Evolutionary conservation across 345 rosid genomes (phyloP).

Genomic region (Citrus sp.): DNA sequence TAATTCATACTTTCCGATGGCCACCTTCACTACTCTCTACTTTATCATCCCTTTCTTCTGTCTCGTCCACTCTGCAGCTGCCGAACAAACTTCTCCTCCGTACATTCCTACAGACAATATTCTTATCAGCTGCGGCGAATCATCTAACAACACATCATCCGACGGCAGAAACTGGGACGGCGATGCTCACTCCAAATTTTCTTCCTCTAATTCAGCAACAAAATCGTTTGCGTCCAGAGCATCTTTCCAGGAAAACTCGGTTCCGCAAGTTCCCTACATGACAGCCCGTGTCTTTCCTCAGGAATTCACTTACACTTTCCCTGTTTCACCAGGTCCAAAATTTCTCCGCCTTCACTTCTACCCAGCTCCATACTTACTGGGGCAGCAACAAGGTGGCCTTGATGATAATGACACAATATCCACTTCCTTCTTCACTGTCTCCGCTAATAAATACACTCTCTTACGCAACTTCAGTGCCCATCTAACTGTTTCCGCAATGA

Average conservation of each 20-base stretch:
- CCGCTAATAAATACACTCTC: slow-evolving; percentile 18
- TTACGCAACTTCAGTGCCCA: slow-evolving; percentile 27
- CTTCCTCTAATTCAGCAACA: neutral
- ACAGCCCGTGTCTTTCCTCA: slow-evolving; percentile 23
- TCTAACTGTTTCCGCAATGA: slow-evolving; percentile 4
- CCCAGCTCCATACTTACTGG: neutral
- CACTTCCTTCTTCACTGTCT: slow-evolving; percentile 25
- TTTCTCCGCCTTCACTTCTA: slow-evolving; percentile 34
- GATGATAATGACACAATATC: neutral
- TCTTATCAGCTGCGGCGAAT: slow-evolving; percentile 20
- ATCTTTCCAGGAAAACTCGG: neutral
- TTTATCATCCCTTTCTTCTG: neutral
- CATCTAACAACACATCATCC: neutral
- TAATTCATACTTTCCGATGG: neutral
- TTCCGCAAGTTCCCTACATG: neutral
- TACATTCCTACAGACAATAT: slow-evolving; percentile 2
- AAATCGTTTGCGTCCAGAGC: neutral
- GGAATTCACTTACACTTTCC: slow-evolving; percentile 30
- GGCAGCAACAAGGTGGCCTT: neutral
- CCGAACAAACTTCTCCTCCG: neutral
- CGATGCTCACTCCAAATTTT: slow-evolving; percentile 20
- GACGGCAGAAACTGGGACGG: slow-evolving; percentile 24
- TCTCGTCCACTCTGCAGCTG: neutral
- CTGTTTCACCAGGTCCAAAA: slow-evolving; percentile 28
- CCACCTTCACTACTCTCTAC: neutral